Percentiles rank a stretch among this genome's conserved stretches.
Evolutionary conservation across 306 rosid species (phyloP).

Genomic region (Acacia crassicarpa): DNA sequence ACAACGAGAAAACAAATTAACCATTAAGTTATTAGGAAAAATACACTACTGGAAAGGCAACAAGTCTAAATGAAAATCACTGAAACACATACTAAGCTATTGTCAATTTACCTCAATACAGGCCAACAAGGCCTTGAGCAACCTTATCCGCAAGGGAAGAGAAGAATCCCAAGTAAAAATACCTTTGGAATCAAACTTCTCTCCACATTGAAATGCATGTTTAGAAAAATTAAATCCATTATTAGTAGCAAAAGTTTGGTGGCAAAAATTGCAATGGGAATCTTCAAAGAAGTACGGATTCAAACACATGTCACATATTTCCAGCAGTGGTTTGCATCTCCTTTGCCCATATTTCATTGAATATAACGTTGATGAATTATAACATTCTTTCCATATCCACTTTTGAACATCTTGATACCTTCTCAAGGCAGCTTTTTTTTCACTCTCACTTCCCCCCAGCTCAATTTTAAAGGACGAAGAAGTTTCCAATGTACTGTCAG

Average conservation of each 20-base stretch:
- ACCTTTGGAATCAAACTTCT: conserved; percentile 43
- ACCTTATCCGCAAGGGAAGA: conserved; percentile 75
- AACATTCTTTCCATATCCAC: conserved; percentile 92
- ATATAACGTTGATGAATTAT: conserved; percentile 55
- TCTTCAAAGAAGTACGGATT: conserved; percentile 62
- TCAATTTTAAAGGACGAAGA: conserved; percentile 84
- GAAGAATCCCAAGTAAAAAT: conserved; percentile 49
- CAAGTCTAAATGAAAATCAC: conserved; percentile 9
- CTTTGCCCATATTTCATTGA: conserved; percentile 73
- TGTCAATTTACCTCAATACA: conserved; percentile 69
- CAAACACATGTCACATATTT: conserved; percentile 69
- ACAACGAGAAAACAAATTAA: conserved; percentile 22
- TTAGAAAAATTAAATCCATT: conserved; percentile 56
- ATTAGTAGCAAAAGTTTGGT: conserved; percentile 50
- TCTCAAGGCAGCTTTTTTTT: conserved; percentile 72
- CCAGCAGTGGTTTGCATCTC: conserved; percentile 72
- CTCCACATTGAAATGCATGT: conserved; percentile 70
- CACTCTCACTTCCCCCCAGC: conserved; percentile 72
- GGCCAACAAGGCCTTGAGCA: conserved; percentile 73
- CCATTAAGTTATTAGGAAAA: background rate
- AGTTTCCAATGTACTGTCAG: conserved; percentile 50
- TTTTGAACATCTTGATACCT: conserved; percentile 88
- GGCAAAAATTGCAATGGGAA: conserved; percentile 84
- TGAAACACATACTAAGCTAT: conserved; percentile 23
- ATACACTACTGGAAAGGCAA: conserved; percentile 9